Evolutionary conservation across 352 stramenopile genomes (phyloP), one percentile per base, ranked within the genome.

Genomic region (Globisporangium cystogenes): DNA sequence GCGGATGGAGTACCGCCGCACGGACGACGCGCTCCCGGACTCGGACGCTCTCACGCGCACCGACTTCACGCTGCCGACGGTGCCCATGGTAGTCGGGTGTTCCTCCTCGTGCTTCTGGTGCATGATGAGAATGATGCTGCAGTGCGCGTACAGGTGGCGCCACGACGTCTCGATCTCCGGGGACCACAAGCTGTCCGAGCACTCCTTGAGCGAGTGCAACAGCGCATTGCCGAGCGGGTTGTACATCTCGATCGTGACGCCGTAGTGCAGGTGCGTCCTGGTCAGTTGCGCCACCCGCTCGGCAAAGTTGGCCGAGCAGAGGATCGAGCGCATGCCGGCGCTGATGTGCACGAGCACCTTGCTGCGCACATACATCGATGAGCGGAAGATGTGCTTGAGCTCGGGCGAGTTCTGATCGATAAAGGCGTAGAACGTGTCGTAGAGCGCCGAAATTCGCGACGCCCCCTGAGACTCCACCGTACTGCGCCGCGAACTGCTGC

Each of bases 281-380:
- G 90, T 71, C 27, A 78, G 57, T 50, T 60, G 57, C n/a, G 91
- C 57, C 53, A 96, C 67, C 46, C 86, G 66, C 26, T 87, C 67
- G 4, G 75, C 72, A 20, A 97, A 62, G 15, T 76, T 83, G 24
- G 82, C 59, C 4, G 58, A 60, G 2, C 55, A 48, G 6, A 82
- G 59, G n/a, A 82, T 66, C 7, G 57, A 54, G 23, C 67, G 62
- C 61, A 82, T 76, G 26, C 63, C 72, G 7, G 60, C 63, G 53
- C 69, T 82, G 62, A 97, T 97, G 64, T 96, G 95, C 2, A 91
- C 59, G 1, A 98, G 63, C 21, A 97, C 72, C 26, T 85, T 95
- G 73, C 87, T 87, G 29, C 71, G 70, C 31, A 95, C 72, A 16
- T 67, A 60, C 54, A 82, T 70, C 18, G 72, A 77, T 0, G 62